Evolutionary conservation across 768 basidiomycete genomes (phyloP), one percentile per base, ranked within the genome.

Genomic region (Amanita jacksonii): DNA sequence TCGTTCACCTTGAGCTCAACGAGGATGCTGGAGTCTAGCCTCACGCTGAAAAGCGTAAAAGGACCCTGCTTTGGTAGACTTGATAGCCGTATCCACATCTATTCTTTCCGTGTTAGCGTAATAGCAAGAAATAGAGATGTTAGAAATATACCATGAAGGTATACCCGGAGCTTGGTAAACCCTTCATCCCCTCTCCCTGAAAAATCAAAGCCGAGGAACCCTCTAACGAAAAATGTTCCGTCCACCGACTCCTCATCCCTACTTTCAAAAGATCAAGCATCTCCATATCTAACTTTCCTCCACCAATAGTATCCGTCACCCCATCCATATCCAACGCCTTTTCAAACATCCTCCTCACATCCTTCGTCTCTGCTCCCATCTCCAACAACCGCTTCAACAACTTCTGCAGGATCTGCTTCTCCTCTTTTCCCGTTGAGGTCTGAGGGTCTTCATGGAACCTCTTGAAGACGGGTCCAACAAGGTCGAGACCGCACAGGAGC

Each of bases 191-290:
- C n/a, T 67, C 63, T 35, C 77, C 72, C 1, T 62, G 59, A 24
- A 81, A 56, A 3, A 67, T 62, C 5, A 87, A 50, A 7, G 73
- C 62, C 2, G 81, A 73, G 4, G 64, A 57, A 1, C 71, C 70
- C 55, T 79, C 77, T 52, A 89, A 62, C 2, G 77, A 83, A 48
- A 91, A 73, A 55, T 90, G 87, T 45, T 79, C 74, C 0, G 83
- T 77, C 88, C 87, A 90, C 25, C 77, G 72, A 30, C 78, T 77
- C 57, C 76, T 81, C 70, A 85, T 79, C 2, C 76, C 78, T 36
- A 73, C 69, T 5, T 82, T 74, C 42, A 90, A 68, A 20, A 87
- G 60, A 34, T 86, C 85, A 35, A 89, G 57, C 27, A 85, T 68
- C 37, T 85, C 83, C 5, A 62, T 55, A 49, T 87, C 77, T 19